These are phyloP conservation scores for Starmera dryadoides DNA, from an alignment of 805 yeast species.

Conservation along the genomic window DNA sequence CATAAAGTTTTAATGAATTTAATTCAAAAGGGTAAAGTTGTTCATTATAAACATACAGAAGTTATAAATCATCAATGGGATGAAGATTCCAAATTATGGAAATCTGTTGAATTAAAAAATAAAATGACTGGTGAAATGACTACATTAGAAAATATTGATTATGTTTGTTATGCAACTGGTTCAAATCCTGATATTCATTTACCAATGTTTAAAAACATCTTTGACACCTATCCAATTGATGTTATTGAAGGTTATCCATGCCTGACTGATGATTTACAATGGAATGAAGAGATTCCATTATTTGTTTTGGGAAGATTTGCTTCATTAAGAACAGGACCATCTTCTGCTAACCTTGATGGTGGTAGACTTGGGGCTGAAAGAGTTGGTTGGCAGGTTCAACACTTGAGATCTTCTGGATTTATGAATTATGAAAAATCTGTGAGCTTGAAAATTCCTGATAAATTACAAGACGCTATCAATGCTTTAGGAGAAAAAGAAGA, in stretches of 20 bases:
- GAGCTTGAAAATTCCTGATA: neutral
- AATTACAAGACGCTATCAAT: neutral
- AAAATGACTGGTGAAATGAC: constrained; percentile 2
- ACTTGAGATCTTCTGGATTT: constrained; percentile 1
- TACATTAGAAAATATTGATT: constrained; percentile 19
- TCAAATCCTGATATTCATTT: constrained; percentile 24
- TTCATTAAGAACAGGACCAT: constrained; percentile 34
- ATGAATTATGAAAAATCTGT: neutral
- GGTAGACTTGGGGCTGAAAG: constrained; percentile 39
- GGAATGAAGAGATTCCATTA: constrained; percentile 31
- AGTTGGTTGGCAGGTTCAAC: constrained; percentile 23
- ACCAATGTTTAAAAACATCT: constrained; percentile 24
- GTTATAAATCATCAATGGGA: constrained; percentile 23
- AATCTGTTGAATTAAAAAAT: constrained; percentile 4
- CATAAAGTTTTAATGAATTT: constrained; percentile 25
- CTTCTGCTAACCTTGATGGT: constrained; percentile 39
- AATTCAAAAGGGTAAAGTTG: constrained; percentile 24
- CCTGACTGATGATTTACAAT: constrained; percentile 35
- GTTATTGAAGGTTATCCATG: constrained; percentile 33
- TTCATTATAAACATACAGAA: constrained; percentile 22
- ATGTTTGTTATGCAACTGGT: constrained; percentile 37
- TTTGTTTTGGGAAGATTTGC: constrained; percentile 38
- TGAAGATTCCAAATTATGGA: constrained; percentile 21
- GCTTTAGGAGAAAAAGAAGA: neutral
- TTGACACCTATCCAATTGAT: constrained; percentile 23